These are phyloP conservation scores for Clarireedia hainanense DNA, from an alignment of 2,329 filamentous ascomycete genomes.

Conservation along the genomic window DNA sequence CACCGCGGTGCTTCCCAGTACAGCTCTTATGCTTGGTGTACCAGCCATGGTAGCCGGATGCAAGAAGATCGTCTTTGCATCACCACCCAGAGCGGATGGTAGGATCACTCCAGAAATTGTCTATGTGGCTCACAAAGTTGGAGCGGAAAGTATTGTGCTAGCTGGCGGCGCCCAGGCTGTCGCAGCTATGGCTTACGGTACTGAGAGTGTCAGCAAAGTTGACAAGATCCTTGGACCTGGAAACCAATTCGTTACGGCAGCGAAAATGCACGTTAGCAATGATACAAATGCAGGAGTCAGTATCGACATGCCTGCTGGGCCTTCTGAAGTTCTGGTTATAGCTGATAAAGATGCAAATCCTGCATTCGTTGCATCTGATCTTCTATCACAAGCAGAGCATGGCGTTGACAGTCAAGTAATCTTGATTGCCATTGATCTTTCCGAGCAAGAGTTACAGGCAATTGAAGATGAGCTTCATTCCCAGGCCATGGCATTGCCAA, in stretches of 20 bases:
- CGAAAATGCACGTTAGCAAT: slow-evolving; percentile 97
- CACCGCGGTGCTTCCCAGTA: slow-evolving; percentile 93
- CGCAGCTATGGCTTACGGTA: slow-evolving; percentile 95
- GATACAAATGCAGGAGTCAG: slow-evolving; percentile 91
- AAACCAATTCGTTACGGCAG: slow-evolving; percentile 97
- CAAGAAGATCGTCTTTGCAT: slow-evolving; percentile 88
- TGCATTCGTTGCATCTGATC: slow-evolving; percentile 89
- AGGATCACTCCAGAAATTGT: slow-evolving; percentile 94
- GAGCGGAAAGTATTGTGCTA: slow-evolving; percentile 90
- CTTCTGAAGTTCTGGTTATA: slow-evolving; percentile 92
- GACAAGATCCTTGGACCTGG: slow-evolving; percentile 98
- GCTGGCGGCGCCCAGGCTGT: slow-evolving; percentile 94
- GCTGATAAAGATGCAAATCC: slow-evolving; percentile 84
- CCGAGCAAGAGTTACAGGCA: slow-evolving; percentile 62
- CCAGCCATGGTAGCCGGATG: slow-evolving; percentile 97
- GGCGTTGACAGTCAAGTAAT: slow-evolving; percentile 95
- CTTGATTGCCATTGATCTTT: slow-evolving; percentile 74
- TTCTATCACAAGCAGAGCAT: slow-evolving; percentile 93
- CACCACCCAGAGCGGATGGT: slow-evolving; percentile 81
- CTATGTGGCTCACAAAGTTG: slow-evolving; percentile 93
- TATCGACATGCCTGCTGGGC: slow-evolving; percentile 98
- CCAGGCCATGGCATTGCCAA: slow-evolving; percentile 79
- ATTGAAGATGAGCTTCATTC: slow-evolving; percentile 88
- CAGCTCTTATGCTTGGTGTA: slow-evolving; percentile 95
- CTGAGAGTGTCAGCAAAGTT: slow-evolving; percentile 87